Evolutionary conservation across 768 basidiomycete genomes (phyloP), one percentile per base, ranked within the genome.

Genomic region (Cantharellus anzutake): DNA sequence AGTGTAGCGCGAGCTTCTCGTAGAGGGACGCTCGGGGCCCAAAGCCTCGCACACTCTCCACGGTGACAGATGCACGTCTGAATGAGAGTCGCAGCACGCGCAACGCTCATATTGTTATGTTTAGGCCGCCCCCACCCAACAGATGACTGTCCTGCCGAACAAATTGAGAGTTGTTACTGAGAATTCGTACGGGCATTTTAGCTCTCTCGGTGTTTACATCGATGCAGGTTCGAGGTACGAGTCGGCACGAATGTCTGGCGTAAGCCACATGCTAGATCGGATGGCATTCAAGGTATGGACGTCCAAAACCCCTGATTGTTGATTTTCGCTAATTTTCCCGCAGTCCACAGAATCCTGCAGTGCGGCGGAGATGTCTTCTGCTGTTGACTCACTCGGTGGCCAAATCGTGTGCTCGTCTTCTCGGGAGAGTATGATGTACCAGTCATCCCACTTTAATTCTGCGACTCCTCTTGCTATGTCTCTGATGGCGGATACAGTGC

Each of bases 381-480:
- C 84, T 42, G 84, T 94, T 66, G 83, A 90, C 68, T 76, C 77
- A 2, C 76, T 94, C 41, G 93, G 94, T 44, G 90, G 91, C 14
- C 90, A 94, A 72, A 91, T 98, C 61, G 76, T 85, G 70, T 91
- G 86, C 67, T 83, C 90, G 16, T 87, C 90, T 16, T 84, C 90
- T 2, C 78, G 96, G 52, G 96, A 99, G 70, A 80, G 89, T 29
- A 91, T 97, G 67, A 89, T 96, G 86, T 99, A 98, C 69, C 96
- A 98, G 71, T 94, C 94, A 5, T 89, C 91, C 42, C 86, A 94
- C 69, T 93, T 92, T 67, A 82, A 90, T 64, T 74, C 81, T 62
- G 81, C 81, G 44, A 88, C 92, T 2, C 81, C 86, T 1, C 75
- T 81, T 4, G 90, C 91, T 5, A 69, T 99, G 56, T 84, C 85